These are phyloP conservation scores for Fraxinus ornus DNA, from an alignment of 305 asterid species.

Conservation along the genomic window DNA sequence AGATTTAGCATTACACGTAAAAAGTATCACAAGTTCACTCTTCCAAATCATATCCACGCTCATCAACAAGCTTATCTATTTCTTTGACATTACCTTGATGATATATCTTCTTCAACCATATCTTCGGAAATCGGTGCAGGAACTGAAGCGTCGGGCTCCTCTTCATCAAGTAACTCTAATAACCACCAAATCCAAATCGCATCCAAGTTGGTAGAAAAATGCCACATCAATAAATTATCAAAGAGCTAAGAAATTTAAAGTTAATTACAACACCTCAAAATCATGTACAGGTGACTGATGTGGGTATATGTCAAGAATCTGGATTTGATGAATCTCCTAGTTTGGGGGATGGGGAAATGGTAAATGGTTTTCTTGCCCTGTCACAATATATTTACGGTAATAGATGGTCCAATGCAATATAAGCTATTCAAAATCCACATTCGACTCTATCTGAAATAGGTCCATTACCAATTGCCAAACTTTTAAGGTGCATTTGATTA, in stretches of 20 bases:
- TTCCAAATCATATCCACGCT: conserved; percentile 14
- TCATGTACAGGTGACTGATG: conserved; percentile 5
- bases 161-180: conserved; percentile 65
- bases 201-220: conserved; percentile 14
- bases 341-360: neutral
- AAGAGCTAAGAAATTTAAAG: conserved; percentile 14
- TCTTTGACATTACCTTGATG: conserved; percentile 59
- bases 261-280: conserved; percentile 6
- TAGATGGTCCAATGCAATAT: neutral
- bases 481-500: neutral
- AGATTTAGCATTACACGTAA: neutral
- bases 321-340: conserved; percentile 17
- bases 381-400: neutral
- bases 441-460: neutral
- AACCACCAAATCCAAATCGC: conserved; percentile 21
- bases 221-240: neutral
- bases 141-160: conserved; percentile 63
- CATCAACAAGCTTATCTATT: neutral
- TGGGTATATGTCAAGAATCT: conserved; percentile 55
- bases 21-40: neutral
- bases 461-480: neutral
- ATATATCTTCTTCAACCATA: conserved; percentile 65
- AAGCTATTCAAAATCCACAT: neutral
- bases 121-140: conserved; percentile 62
- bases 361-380: neutral